These are phyloP conservation scores for Capsicum pubescens DNA, from an alignment of 257 asterid species.

Conservation along the genomic window DNA sequence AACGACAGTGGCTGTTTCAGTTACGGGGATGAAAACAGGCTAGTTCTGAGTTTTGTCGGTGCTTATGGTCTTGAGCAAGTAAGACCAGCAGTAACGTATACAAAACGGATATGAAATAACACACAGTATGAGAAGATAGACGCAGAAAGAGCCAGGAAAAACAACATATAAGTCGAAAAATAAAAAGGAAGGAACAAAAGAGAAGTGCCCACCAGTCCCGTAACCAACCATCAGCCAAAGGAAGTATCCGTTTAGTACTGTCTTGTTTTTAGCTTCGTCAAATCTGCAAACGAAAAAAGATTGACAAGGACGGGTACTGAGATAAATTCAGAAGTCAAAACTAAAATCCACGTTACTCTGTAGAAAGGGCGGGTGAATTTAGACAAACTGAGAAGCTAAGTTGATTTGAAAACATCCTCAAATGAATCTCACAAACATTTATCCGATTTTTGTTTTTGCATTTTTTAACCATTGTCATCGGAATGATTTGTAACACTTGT, in stretches of 20 bases:
- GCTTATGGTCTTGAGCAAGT: neutral
- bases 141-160: neutral
- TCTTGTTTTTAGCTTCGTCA: conserved; percentile 80
- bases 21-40: neutral
- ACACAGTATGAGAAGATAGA: neutral
- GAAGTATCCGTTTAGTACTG: conserved; percentile 75
- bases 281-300: conserved; percentile 55
- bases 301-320: neutral
- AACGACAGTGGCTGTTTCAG: neutral
- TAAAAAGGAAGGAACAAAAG: conserved; percentile 12
- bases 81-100: neutral
- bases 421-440: neutral
- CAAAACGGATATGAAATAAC: neutral
- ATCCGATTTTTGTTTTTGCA: neutral
- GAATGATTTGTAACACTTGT: neutral
- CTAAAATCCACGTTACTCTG: neutral
- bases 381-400: no score
- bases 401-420: neutral
- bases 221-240: conserved; percentile 87
- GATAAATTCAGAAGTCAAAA: neutral
- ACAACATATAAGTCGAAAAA: conserved; percentile 9
- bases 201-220: conserved; percentile 71
- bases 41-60: neutral
- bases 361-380: neutral
- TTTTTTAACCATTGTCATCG: neutral